phyloP scores from a whole-genome alignment of 169 alveolate species.

The Cryptosporidium canis region DNA sequence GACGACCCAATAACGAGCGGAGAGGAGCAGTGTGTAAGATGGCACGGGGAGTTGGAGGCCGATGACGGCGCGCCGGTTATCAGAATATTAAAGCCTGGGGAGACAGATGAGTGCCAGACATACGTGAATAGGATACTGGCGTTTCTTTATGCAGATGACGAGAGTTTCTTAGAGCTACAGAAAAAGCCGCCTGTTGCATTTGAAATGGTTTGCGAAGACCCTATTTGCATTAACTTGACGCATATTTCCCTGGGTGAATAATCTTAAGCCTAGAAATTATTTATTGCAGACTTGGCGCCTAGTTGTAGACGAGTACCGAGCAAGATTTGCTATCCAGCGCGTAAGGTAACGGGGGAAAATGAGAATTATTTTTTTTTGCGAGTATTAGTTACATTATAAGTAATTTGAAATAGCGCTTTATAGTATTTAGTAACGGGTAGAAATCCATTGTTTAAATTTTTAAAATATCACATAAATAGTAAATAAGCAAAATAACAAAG shows the following conservation, averaged over 20 bases:
- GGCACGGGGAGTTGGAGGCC: conserved; percentile 87
- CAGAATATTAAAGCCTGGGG: conserved; percentile 85
- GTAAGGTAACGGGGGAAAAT: neutral
- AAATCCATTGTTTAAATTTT: too few relatives aligned
- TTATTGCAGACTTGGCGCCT: neutral
- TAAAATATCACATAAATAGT: too few relatives aligned
- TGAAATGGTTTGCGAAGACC: conserved; percentile 88
- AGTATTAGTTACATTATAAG: too few relatives aligned
- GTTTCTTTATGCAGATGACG: conserved; percentile 89
- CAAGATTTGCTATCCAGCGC: neutral
- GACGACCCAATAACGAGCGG: conserved; percentile 90
- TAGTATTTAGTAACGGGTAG: too few relatives aligned
- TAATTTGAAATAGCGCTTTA: too few relatives aligned
- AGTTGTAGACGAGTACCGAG: conserved; percentile 19
- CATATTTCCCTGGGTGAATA: conserved; percentile 87
- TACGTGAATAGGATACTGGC: conserved; percentile 89
- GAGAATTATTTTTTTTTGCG: too few relatives aligned
- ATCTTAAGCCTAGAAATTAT: neutral
- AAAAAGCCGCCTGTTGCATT: conserved; percentile 87
- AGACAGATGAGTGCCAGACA: conserved; percentile 83
- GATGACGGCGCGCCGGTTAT: conserved; percentile 88
- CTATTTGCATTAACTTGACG: conserved; percentile 87
- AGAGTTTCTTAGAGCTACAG: conserved; percentile 87
- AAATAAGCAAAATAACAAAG: too few relatives aligned
- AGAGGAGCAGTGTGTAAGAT: conserved; percentile 87